Percentiles rank a stretch among this genome's conserved stretches.
These are phyloP conservation scores for Mycocalia duriaeana DNA, from an alignment of 1,284 basidiomycete species.

Conservation along the genomic window DNA sequence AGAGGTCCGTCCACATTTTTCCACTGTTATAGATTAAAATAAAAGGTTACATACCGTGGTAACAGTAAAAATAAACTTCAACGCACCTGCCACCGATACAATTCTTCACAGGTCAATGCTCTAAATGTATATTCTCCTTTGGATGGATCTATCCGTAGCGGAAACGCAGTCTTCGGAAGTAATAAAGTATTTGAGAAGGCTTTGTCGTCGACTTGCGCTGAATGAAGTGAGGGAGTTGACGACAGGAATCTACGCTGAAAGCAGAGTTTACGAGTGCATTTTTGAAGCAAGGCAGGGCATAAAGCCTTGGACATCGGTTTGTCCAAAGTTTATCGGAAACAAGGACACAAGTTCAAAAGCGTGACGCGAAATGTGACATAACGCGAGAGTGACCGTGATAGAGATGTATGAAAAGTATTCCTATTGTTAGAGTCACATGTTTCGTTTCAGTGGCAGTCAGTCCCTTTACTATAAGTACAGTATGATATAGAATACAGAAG, in stretches of 20 bases:
- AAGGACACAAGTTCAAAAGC: neutral
- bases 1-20: constrained; percentile 58
- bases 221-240: neutral
- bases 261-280: neutral
- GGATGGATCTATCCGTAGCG: constrained; percentile 68
- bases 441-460: too few species aligned
- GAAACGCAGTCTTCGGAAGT: constrained; percentile 82
- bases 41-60: neutral
- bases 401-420: too few species aligned
- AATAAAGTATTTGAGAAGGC: constrained; percentile 37
- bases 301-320: neutral
- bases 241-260: neutral
- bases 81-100: constrained; percentile 88
- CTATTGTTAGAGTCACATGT: too few species aligned
- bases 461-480: too few species aligned
- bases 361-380: neutral
- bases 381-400: neutral
- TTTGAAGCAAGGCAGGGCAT: neutral
- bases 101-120: constrained; percentile 62
- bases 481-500: too few species aligned
- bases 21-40: constrained; percentile 51
- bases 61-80: neutral
- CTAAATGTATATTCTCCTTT: constrained; percentile 62
- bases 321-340: neutral
- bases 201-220: neutral